A percentile compares a stretch with the other conserved stretches of the same genome.
These are phyloP conservation scores for Venturiaceae sp. DNA, from an alignment of 2,329 filamentous ascomycete genomes.

Conservation along the genomic window DNA sequence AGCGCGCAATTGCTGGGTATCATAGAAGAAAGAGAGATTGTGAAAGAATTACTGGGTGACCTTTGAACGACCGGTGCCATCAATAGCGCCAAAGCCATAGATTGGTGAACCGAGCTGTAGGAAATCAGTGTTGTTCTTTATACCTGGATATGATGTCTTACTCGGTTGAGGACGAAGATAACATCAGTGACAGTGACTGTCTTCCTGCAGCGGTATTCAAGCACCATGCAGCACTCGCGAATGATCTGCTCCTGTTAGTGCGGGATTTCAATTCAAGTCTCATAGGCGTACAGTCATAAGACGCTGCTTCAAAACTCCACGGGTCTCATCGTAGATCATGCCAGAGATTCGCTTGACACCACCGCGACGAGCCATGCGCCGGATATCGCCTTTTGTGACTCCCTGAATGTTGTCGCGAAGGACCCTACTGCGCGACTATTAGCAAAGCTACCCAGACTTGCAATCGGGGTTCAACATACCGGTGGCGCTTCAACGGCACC, in stretches of 20 bases:
- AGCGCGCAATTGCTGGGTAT: background rate
- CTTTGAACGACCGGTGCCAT: background rate
- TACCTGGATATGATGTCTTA: background rate
- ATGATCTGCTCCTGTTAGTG: background rate
- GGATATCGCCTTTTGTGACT: constrained; percentile 24
- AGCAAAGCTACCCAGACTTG: background rate
- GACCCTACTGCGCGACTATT: constrained; percentile 17
- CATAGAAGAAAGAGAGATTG: background rate
- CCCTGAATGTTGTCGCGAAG: constrained; percentile 22
- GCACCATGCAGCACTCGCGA: background rate
- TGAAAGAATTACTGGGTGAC: background rate
- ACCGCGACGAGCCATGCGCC: constrained; percentile 63
- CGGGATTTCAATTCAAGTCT: background rate
- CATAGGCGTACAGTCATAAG: constrained; percentile 25
- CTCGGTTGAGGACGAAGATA: constrained; percentile 5
- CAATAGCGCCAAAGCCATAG: background rate
- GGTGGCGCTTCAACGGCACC: background rate
- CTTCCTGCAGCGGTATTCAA: constrained; percentile 1
- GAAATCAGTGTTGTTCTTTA: background rate
- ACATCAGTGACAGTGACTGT: constrained; percentile 7
- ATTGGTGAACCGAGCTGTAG: constrained; percentile 3
- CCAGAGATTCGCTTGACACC: constrained; percentile 66
- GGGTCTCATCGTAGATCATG: constrained; percentile 52
- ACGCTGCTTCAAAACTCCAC: constrained; percentile 40
- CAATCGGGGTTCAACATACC: background rate